Conservation (phyloP, 2,329 filamentous ascomycete species). For the Pyricularia pennisetigena region DNA sequence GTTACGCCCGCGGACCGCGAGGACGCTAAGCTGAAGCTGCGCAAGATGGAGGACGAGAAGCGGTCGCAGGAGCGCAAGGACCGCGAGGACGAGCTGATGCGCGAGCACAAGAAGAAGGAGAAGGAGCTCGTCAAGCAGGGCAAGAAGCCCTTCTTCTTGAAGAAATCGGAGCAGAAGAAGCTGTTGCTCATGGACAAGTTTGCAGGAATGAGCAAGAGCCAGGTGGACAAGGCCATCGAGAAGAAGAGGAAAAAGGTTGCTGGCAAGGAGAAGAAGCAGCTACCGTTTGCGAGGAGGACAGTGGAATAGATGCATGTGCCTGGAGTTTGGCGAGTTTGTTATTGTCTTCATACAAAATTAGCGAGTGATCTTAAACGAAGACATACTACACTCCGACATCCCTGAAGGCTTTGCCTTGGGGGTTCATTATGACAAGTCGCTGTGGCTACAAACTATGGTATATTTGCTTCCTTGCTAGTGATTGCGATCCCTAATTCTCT, state of each 20-base stretch:
- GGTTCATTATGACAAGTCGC: not conserved
- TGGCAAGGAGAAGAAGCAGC: conserved; percentile 71
- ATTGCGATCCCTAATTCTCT: not conserved
- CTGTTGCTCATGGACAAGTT: conserved; percentile 70
- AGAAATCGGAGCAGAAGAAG: conserved; percentile 88
- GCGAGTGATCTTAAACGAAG: not conserved
- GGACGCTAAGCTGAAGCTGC: conserved; percentile 59
- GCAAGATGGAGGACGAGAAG: conserved; percentile 69
- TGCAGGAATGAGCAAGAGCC: conserved; percentile 71
- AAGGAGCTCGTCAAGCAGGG: conserved; percentile 78
- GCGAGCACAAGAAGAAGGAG: conserved; percentile 72
- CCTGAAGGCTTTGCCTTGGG: not conserved
- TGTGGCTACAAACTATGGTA: not conserved
- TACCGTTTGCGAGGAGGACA: conserved; percentile 46
- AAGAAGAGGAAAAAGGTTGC: conserved; percentile 82
- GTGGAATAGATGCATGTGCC: conserved; percentile 3
- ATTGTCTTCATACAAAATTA: not conserved
- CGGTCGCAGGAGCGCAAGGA: conserved; percentile 63
- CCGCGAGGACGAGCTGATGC: conserved; percentile 57
- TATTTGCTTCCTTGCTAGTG: not conserved
- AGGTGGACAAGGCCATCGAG: conserved; percentile 79
- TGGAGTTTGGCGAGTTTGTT: not conserved
- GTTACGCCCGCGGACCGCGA: conserved; percentile 43
- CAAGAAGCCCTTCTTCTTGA: conserved; percentile 88
- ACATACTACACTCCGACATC: not conserved